Base-by-base conservation (phyloP, 2,329 filamentous ascomycete genomes). In the Fonsecaea erecta region DNA sequence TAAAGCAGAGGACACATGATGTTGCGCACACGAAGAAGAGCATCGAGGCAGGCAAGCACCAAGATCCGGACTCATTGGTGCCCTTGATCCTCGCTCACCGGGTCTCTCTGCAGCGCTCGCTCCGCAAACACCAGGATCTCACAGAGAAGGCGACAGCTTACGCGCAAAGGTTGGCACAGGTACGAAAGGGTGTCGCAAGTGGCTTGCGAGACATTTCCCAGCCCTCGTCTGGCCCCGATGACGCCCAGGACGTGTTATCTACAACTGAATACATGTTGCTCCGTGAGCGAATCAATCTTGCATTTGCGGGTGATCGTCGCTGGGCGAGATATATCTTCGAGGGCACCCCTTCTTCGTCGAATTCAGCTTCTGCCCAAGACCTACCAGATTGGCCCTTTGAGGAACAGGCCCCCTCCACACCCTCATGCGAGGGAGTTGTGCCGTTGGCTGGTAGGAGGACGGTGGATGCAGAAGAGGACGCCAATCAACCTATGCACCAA, bases 41-140 rank as follows among this genome's bases (percentile, higher is more conserved):
- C 21, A 8, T 21, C 28, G 9, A 14, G 37, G 28, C 16, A 32
- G 14, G 46, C n/a, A 18, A 30, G 37, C 46, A 37, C 16, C 52
- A 54, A 9, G 77, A 81, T 14, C 75, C 78, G 56, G 71, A 75
- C 46, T 75, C 74, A 16, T 59, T 96, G 12, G 77, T 87, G 1
- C 85, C 87, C 0, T 81, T 97, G 43, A 83, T 91, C 1, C 78
- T 96, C 58, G 90, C 91, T 0, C 88, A 97, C 75, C 89, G 86
- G 68, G 85, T 79, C 1, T 89, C 89, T 0, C 78, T 97, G 2
- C 78, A 62, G 46, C 37, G 82, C 11, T 73, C 75, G 3, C 62
- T 70, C 12, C 21, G 28, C 28, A 37, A 40, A 28, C 58, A 68
- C 26, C 60, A 63, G 18, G 26, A 54, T 1, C 28, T 69, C 1